Evolutionary conservation across 1,284 basidiomycete genomes (phyloP), one percentile per base, ranked within the genome.

Genomic region (Naganishia sp.): DNA sequence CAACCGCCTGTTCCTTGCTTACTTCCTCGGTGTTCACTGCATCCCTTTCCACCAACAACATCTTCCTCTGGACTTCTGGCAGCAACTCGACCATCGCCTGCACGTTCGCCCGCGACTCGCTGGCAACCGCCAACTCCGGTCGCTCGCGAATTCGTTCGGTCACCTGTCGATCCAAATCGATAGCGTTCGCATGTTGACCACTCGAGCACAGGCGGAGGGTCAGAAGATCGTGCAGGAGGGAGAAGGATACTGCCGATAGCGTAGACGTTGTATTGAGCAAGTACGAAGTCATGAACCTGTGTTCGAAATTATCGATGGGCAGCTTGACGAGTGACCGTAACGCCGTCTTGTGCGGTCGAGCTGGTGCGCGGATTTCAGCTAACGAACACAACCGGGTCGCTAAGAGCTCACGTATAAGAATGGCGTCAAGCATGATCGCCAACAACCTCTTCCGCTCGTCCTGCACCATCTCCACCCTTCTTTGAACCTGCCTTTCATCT

Each of bases 181-280:
- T 84, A 1, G 89, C 89, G 39, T 87, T 85, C 0, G 84, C 81
- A 72, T 89, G 88, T 68, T 86, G 84, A 4, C 90, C 90, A 6
- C 83, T 83, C 73, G 91, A 88, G 39, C 92, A 85, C 4, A 92
- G 83, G 13, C 90, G 86, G 10, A 90, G 85, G 65, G 87, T 90
- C 39, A 91, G 83, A n/a, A 93, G 83, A 72, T 92, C 89, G 75
- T 92, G 90, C 0, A 93, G 77, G 13, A 86, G 80, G 2, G 85
- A 82, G 23, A 87, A 77, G 1, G 86, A 85, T 0, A 80, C 68
- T 0, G 81, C 67, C 0, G 85, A 76, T 28, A 87, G 76, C 32
- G 81, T 72, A 42, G 81, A 70, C 0, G 87, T 85, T 4, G 79
- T 76, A 50, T 74, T 73, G 9, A 73, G 69, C 3, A 80, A 72